Evolutionary conservation across 352 stramenopile genomes (phyloP).

Genomic region (Pythium folliculosum): DNA sequence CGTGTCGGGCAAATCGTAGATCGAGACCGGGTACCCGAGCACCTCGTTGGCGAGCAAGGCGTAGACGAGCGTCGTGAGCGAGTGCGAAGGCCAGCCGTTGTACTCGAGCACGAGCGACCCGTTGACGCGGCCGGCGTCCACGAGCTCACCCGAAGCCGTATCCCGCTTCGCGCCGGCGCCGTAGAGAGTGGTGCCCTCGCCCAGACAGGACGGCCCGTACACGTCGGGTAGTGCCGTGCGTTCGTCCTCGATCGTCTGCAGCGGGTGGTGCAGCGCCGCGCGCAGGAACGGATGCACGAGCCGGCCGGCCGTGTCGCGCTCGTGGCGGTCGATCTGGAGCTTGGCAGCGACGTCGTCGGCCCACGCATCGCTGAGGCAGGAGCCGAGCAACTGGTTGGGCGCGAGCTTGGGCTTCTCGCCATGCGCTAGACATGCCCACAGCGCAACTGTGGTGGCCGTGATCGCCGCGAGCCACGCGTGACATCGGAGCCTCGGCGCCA

Average conservation of each 20-base stretch:
- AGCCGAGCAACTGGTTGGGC: slow-evolving; percentile 40
- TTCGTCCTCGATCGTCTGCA: slow-evolving; percentile 38
- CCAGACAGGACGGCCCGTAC: slow-evolving; percentile 23
- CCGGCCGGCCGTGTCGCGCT: slow-evolving; percentile 30
- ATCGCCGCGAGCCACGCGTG: too few relatives aligned
- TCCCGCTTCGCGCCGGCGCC: slow-evolving; percentile 26
- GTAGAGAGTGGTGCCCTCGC: slow-evolving; percentile 17
- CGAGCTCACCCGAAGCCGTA: slow-evolving; percentile 10
- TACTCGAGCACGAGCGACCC: slow-evolving; percentile 36
- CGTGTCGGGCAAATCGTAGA: slow-evolving; percentile 16
- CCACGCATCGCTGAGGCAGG: slow-evolving; percentile 45
- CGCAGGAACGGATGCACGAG: slow-evolving; percentile 48
- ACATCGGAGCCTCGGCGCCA: too few relatives aligned
- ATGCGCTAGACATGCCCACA: too few relatives aligned
- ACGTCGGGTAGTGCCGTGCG: slow-evolving; percentile 17
- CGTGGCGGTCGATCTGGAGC: slow-evolving; percentile 23
- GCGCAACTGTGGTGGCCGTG: too few relatives aligned
- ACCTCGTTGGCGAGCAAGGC: slow-evolving; percentile 35
- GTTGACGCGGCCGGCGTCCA: slow-evolving; percentile 24
- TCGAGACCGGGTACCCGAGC: slow-evolving; percentile 20
- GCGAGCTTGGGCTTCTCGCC: background rate
- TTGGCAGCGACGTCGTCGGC: slow-evolving; percentile 31
- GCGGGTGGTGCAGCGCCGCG: slow-evolving; percentile 29
- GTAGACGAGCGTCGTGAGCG: slow-evolving; percentile 33
- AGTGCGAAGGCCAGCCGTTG: slow-evolving; percentile 30